These are phyloP conservation scores for Citeromyces matritensis DNA, from an alignment of 805 yeast genomes.

Conservation along the genomic window DNA sequence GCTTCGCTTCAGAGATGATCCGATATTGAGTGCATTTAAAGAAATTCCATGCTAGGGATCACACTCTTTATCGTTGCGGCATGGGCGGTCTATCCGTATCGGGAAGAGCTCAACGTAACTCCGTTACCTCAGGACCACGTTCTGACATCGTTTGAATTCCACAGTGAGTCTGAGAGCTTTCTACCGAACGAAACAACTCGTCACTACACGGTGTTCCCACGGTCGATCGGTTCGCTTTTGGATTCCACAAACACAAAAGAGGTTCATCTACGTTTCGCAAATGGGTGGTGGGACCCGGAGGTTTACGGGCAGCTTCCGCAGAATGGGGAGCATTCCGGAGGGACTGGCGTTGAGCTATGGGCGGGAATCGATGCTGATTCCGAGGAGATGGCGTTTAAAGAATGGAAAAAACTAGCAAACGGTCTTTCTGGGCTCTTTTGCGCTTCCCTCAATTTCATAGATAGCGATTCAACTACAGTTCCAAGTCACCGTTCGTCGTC, in stretches of 20 bases:
- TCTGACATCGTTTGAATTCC: slow-evolving; percentile 58
- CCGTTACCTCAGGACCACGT: slow-evolving; percentile 67
- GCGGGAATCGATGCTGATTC: slow-evolving; percentile 59
- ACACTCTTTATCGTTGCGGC: too few relatives aligned
- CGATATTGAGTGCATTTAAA: too few relatives aligned
- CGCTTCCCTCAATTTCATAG: slow-evolving; percentile 85
- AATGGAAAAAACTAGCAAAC: slow-evolving; percentile 64
- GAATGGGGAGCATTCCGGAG: slow-evolving; percentile 66
- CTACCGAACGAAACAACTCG: slow-evolving; percentile 9
- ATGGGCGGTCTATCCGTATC: slow-evolving; percentile 42
- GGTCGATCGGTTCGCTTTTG: slow-evolving; percentile 64
- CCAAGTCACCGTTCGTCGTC: slow-evolving; percentile 22
- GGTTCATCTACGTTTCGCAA: slow-evolving; percentile 74
- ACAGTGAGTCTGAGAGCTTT: slow-evolving; percentile 34
- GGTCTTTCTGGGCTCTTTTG: slow-evolving; percentile 85
- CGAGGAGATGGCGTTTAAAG: slow-evolving; percentile 34
- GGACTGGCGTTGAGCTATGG: slow-evolving; percentile 92
- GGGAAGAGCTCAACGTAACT: slow-evolving; percentile 44
- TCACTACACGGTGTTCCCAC: slow-evolving; percentile 65
- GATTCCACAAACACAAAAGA: slow-evolving; percentile 54
- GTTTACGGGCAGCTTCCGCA: slow-evolving; percentile 74
- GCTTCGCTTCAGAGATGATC: too few relatives aligned
- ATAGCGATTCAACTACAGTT: slow-evolving; percentile 59
- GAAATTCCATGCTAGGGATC: too few relatives aligned
- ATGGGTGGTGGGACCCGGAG: slow-evolving; percentile 91